Percentiles rank a stretch among this genome's conserved stretches.
Evolutionary conservation across 2,329 filamentous ascomycete genomes (phyloP).

Genomic region (Lasiodiplodia sp.): DNA sequence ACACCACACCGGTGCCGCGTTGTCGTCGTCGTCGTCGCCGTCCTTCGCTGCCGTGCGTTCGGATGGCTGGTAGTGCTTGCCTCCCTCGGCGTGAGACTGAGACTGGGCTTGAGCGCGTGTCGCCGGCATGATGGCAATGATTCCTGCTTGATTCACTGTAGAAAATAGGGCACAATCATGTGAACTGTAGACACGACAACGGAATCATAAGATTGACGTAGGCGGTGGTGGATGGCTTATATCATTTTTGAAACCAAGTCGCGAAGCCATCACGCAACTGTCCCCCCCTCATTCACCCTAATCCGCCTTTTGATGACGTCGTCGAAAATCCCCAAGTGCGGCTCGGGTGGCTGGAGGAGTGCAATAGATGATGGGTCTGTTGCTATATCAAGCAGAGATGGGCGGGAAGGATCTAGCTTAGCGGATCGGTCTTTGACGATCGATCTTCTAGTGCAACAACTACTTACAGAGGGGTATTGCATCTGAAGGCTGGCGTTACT

Average conservation of each 20-base stretch:
- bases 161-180: background rate
- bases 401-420: background rate
- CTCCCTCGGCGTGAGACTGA: too few species aligned
- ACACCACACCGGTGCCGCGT: slow-evolving; percentile 3
- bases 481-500: too few species aligned
- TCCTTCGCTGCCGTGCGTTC: background rate
- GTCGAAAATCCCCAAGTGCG: background rate
- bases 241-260: background rate
- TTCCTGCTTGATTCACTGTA: background rate
- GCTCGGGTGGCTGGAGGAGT: background rate
- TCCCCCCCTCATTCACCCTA: background rate
- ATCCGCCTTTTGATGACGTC: background rate
- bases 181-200: background rate
- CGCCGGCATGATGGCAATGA: background rate
- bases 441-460: slow-evolving; percentile 1
- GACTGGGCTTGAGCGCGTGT: slow-evolving; percentile 10
- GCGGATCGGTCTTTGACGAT: slow-evolving; percentile 21
- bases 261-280: background rate
- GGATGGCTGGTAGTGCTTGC: background rate
- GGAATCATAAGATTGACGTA: background rate
- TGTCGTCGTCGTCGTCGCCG: background rate
- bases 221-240: background rate
- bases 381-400: background rate
- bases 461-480: too few species aligned
- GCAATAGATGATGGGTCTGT: background rate